Conservation (phyloP, 2,329 filamentous ascomycete species). For the Aspergillus sergii region DNA sequence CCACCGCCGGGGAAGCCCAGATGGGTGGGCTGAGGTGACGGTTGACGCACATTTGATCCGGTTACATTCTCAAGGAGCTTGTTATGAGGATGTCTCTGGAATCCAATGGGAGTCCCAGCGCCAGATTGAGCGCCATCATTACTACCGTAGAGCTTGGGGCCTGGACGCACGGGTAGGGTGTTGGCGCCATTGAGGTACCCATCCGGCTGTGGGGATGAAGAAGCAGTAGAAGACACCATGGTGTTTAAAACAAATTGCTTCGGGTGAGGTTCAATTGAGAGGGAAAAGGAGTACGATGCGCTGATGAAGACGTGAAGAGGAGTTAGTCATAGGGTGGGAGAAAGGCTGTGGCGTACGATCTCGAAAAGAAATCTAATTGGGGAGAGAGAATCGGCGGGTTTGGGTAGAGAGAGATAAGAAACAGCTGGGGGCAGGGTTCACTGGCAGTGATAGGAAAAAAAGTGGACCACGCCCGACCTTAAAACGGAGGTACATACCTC, state of each 20-base stretch:
- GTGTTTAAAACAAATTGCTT: conserved; percentile 3
- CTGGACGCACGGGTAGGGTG: conserved; percentile 30
- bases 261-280: conserved; percentile 3
- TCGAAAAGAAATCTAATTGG: background rate
- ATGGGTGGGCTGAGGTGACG: conserved; percentile 87
- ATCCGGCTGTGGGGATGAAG: conserved; percentile 30
- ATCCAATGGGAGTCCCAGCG: conserved; percentile 44
- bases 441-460: background rate
- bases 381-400: background rate
- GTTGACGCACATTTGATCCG: conserved; percentile 62
- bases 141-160: conserved; percentile 36
- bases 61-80: conserved; percentile 61
- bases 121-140: conserved; percentile 39
- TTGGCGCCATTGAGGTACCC: conserved; percentile 29
- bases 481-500: background rate
- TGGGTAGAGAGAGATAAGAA: conserved; percentile 2
- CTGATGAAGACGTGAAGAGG: background rate
- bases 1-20: conserved; percentile 68
- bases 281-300: background rate
- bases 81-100: conserved; percentile 51
- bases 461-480: background rate
- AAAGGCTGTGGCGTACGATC: background rate
- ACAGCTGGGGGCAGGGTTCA: background rate
- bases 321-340: background rate
- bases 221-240: conserved; percentile 36